Conservation (phyloP, 2,329 filamentous ascomycete genomes). For the Venturia effusa region DNA sequence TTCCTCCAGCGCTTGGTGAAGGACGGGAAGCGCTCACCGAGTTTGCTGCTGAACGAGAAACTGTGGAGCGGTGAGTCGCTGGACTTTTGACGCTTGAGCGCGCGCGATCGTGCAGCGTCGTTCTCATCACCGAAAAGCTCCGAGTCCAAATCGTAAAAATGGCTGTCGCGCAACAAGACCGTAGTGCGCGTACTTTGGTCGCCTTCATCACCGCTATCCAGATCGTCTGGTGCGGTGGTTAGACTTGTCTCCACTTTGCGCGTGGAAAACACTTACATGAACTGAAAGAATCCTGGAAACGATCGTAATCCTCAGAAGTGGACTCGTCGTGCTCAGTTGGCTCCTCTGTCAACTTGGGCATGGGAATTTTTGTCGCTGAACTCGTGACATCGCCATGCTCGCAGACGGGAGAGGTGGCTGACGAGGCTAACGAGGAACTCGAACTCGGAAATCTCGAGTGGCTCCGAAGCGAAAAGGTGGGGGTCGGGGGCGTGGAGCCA, state of each 20-base stretch:
- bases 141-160: slow-evolving; percentile 52
- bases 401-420: slow-evolving; percentile 30
- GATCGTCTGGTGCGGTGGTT: slow-evolving; percentile 3
- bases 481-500: slow-evolving; percentile 57
- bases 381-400: slow-evolving; percentile 47
- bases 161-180: slow-evolving; percentile 35
- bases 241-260: neutral
- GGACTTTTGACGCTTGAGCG: slow-evolving; percentile 46
- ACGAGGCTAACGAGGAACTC: slow-evolving; percentile 60
- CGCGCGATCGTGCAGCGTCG: slow-evolving; percentile 40
- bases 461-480: slow-evolving; percentile 52
- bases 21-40: slow-evolving; percentile 50
- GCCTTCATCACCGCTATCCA: neutral
- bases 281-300: slow-evolving; percentile 45
- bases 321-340: slow-evolving; percentile 55
- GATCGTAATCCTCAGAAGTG: slow-evolving; percentile 39
- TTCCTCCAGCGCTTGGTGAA: slow-evolving; percentile 45
- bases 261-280: slow-evolving; percentile 52
- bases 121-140: slow-evolving; percentile 53
- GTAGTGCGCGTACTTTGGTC: slow-evolving; percentile 15
- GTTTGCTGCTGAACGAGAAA: slow-evolving; percentile 44
- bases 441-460: slow-evolving; percentile 63
- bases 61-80: slow-evolving; percentile 49
- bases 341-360: slow-evolving; percentile 64
- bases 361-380: slow-evolving; percentile 55